phyloP scores from a whole-genome alignment of 78 protist species.

The Chrysochromulina tobinii region DNA sequence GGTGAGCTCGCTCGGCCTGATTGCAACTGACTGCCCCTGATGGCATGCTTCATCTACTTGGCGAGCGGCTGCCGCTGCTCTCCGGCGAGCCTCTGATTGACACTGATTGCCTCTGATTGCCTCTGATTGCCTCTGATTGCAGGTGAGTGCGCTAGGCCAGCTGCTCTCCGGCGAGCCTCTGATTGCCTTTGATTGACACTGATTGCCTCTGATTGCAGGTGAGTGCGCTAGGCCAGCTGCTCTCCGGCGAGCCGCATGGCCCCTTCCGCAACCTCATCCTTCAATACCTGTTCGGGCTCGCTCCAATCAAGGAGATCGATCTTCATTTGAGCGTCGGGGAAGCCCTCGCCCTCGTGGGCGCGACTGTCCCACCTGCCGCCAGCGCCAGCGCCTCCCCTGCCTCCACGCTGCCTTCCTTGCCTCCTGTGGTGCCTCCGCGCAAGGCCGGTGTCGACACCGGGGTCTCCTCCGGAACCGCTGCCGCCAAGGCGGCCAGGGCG shows the following conservation, averaged over 20 bases:
- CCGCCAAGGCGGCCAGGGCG: background rate
- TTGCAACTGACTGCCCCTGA: too few relatives aligned
- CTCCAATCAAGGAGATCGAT: background rate
- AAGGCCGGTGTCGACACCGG: background rate
- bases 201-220: background rate
- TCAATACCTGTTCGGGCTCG: background rate
- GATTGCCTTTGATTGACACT: too few relatives aligned
- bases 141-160: background rate
- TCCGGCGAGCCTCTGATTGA: too few relatives aligned
- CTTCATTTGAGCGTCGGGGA: conserved; percentile 3
- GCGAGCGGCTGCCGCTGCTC: too few relatives aligned
- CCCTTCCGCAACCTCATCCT: background rate
- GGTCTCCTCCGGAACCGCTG: background rate
- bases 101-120: too few relatives aligned
- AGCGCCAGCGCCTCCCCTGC: background rate
- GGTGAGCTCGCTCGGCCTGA: too few relatives aligned
- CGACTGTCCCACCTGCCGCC: background rate
- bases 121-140: too few relatives aligned
- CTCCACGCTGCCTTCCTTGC: background rate
- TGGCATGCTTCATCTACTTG: too few relatives aligned
- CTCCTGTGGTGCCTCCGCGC: background rate
- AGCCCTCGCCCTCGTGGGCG: background rate
- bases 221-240: background rate
- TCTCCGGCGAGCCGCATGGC: conserved; percentile 15
- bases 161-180: too few relatives aligned